Evolutionary conservation across 306 rosid species (phyloP), one percentile per base, ranked within the genome.

Genomic region (Dryas octopetala): DNA sequence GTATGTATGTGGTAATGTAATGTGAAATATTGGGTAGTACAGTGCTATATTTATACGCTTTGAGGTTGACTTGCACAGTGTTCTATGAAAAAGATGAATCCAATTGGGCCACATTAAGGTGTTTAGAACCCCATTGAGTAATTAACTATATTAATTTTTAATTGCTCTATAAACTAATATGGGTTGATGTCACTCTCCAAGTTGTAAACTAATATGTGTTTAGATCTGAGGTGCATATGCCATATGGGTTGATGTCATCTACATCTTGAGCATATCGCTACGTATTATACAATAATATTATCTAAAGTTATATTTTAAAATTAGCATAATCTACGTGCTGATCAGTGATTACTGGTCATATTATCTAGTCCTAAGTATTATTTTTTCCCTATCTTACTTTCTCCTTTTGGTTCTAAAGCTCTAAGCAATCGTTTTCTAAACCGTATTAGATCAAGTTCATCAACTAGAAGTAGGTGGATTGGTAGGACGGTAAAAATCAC

Each of bases 171-270:
- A 17, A 14, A 7, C 38, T 1, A 32, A 26, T 7, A 54, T n/a
- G 15, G 0, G 19, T 70, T 41, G 64, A 70, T 40, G 74, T 40
- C 47, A 55, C 23, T 55, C 23, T 55, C 17, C 40, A 23, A 71
- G 26, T 4, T 6, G 54, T 44, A 71, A 45, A 17, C 44, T 28
- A 57, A 43, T 40, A 68, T 16, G 10, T 41, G 38, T 43, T 57
- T 44, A 12, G 66, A 44, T 57, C 66, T 71, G 66, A 71, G 49
- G 26, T 32, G 14, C 41, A 9, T 9, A 14, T 23, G 44, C 1
- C 45, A 26, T 23, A 57, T 14, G 67, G 32, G 58, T 14, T 58
- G 57, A 45, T 58, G 76, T 45, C 51, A 44, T 65, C 70, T 41
- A 1, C 5, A 19, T 58, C 40, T 62, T 15, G 13, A 17, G n/a